These are phyloP conservation scores for Paxillus involutus DNA, from an alignment of 768 basidiomycete genomes.

Conservation along the genomic window DNA sequence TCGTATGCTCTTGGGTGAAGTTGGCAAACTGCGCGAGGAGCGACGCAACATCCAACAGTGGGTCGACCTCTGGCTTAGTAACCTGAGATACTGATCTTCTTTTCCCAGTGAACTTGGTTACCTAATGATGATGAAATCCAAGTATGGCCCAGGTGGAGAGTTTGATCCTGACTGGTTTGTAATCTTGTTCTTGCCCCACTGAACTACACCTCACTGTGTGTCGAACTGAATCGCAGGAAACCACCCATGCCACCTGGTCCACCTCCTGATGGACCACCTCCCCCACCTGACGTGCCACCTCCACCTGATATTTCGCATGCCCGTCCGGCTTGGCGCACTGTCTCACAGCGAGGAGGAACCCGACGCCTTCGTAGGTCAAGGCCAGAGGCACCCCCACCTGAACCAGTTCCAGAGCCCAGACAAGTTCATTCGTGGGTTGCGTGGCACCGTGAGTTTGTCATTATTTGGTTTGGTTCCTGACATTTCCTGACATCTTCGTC, in stretches of 20 bases:
- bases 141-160: slow-evolving; percentile 83
- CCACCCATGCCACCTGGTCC: slow-evolving; percentile 40
- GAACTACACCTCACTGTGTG: background rate
- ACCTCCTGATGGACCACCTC: slow-evolving; percentile 41
- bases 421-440: slow-evolving; percentile 55
- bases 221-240: slow-evolving; percentile 35
- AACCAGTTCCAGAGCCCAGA: slow-evolving; percentile 39
- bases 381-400: slow-evolving; percentile 34
- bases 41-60: slow-evolving; percentile 77
- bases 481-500: slow-evolving; percentile 4
- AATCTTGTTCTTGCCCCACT: background rate
- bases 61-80: slow-evolving; percentile 27
- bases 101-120: slow-evolving; percentile 68
- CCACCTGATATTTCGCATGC: slow-evolving; percentile 42
- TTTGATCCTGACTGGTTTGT: slow-evolving; percentile 79
- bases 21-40: slow-evolving; percentile 80
- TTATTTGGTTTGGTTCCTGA: slow-evolving; percentile 9
- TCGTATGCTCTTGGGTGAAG: slow-evolving; percentile 78
- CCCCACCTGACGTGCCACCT: slow-evolving; percentile 42
- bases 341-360: slow-evolving; percentile 33
- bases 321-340: slow-evolving; percentile 64
- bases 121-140: slow-evolving; percentile 66
- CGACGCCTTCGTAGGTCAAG: slow-evolving; percentile 46
- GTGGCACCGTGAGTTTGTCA: slow-evolving; percentile 61
- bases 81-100: slow-evolving; percentile 1